A percentile compares a stretch with the other conserved stretches of the same genome.
Evolutionary conservation across 148 eudicot genomes (phyloP).

Genomic region (Amaranthus palmeri): DNA sequence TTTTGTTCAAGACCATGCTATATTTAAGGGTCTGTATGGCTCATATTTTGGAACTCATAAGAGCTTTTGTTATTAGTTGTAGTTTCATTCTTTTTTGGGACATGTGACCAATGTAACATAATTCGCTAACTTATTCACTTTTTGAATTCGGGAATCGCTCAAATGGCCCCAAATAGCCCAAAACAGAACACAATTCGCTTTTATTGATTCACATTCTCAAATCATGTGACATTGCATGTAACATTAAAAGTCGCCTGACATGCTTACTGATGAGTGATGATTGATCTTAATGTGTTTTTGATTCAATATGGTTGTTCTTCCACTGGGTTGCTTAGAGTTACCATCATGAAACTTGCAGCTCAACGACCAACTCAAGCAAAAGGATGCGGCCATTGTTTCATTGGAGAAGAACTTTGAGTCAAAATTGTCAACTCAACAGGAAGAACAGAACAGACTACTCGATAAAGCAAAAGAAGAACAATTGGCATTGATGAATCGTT

Average conservation of each 20-base stretch:
- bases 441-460: constrained; percentile 43
- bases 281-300: not conserved
- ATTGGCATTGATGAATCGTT: constrained; percentile 42
- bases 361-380: constrained; percentile 48
- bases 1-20: not conserved
- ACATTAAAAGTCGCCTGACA: not conserved
- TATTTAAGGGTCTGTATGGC: not conserved
- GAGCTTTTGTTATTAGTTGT: not conserved
- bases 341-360: constrained; percentile 41
- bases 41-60: not conserved
- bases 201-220: no score
- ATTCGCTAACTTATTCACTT: no score
- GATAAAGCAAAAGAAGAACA: constrained; percentile 55
- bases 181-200: no score
- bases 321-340: not conserved
- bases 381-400: constrained; percentile 56
- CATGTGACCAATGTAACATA: not conserved
- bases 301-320: not conserved
- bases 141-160: no score
- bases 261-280: not conserved
- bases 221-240: not conserved
- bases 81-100: not conserved
- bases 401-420: constrained; percentile 54
- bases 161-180: no score
- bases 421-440: constrained; percentile 48